Evolutionary conservation across 2,329 filamentous ascomycete species (phyloP).

Genomic region (Pseudocercospora ulei): DNA sequence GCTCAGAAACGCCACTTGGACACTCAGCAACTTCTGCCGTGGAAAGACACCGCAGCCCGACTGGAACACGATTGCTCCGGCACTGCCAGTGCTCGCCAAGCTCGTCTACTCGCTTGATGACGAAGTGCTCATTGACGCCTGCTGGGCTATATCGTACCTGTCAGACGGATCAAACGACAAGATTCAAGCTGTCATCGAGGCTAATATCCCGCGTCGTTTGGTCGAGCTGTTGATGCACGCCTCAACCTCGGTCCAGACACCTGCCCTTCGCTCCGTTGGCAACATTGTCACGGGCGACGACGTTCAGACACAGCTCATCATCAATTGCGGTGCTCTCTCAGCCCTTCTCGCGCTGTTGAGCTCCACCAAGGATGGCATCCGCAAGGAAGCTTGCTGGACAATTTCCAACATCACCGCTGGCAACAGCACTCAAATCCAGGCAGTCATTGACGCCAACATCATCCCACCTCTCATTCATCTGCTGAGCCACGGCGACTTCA

Average conservation of each 20-base stretch:
- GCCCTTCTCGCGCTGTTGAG: constrained; percentile 88
- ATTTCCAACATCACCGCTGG: constrained; percentile 98
- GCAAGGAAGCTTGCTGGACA: constrained; percentile 99
- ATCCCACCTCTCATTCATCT: constrained; percentile 94
- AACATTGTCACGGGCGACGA: constrained; percentile 99
- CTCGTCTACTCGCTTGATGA: constrained; percentile 97
- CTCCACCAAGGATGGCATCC: constrained; percentile 96
- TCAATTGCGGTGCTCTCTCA: constrained; percentile 89
- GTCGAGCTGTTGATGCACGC: constrained; percentile 97
- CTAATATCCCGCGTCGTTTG: constrained; percentile 87
- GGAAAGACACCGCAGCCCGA: constrained; percentile 98
- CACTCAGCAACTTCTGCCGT: constrained; percentile 98
- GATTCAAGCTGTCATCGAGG: constrained; percentile 98
- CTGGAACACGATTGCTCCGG: constrained; percentile 90
- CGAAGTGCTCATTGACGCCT: constrained; percentile 95
- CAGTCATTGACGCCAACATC: constrained; percentile 92
- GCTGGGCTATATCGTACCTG: constrained; percentile 98
- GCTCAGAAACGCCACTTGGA: constrained; percentile 98
- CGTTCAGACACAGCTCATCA: constrained; percentile 97
- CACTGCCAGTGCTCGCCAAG: constrained; percentile 89
- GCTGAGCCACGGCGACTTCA: constrained; percentile 91
- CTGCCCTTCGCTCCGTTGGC: constrained; percentile 88
- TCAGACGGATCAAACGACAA: constrained; percentile 98
- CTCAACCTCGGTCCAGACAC: constrained; percentile 95
- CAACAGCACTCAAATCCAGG: constrained; percentile 94